Evolutionary conservation across 176 grass and related monocot genomes (phyloP).

Genomic region (Calamus simplicifolius): DNA sequence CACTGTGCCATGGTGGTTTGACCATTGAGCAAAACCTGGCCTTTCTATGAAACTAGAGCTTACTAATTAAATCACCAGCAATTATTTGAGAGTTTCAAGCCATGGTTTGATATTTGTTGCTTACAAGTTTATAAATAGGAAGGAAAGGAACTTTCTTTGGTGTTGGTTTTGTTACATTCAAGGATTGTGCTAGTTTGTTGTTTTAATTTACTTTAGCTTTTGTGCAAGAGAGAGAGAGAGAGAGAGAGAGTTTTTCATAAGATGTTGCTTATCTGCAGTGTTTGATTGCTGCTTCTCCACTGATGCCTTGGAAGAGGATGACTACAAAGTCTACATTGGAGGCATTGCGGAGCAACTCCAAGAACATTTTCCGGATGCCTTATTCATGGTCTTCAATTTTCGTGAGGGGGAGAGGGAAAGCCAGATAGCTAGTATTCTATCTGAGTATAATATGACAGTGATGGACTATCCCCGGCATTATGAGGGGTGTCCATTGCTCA

Average conservation of each 20-base stretch:
- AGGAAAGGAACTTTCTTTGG: too few relatives aligned
- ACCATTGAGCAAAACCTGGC: too few relatives aligned
- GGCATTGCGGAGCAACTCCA: conserved; percentile 40
- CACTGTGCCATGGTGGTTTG: too few relatives aligned
- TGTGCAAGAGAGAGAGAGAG: neutral
- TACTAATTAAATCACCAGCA: too few relatives aligned
- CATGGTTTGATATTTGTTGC: too few relatives aligned
- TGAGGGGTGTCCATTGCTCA: conserved; percentile 78
- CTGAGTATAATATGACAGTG: conserved; percentile 62
- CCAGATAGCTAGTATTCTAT: conserved; percentile 49
- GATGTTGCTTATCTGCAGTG: conserved; percentile 34
- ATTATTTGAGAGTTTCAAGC: too few relatives aligned
- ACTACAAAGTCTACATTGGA: conserved; percentile 51
- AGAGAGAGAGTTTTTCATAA: conserved; percentile 12
- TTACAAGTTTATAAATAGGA: too few relatives aligned
- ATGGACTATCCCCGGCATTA: conserved; percentile 77
- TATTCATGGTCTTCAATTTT: conserved; percentile 82
- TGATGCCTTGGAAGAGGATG: conserved; percentile 39
- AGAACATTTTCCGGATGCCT: conserved; percentile 54
- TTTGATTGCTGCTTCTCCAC: conserved; percentile 79
- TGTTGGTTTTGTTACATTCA: too few relatives aligned
- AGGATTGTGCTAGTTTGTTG: neutral
- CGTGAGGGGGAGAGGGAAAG: conserved; percentile 51
- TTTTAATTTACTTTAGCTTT: neutral
- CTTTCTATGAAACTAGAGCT: too few relatives aligned